Conservation (phyloP, 148 eudicot genomes). For the Nyssa sinensis region DNA sequence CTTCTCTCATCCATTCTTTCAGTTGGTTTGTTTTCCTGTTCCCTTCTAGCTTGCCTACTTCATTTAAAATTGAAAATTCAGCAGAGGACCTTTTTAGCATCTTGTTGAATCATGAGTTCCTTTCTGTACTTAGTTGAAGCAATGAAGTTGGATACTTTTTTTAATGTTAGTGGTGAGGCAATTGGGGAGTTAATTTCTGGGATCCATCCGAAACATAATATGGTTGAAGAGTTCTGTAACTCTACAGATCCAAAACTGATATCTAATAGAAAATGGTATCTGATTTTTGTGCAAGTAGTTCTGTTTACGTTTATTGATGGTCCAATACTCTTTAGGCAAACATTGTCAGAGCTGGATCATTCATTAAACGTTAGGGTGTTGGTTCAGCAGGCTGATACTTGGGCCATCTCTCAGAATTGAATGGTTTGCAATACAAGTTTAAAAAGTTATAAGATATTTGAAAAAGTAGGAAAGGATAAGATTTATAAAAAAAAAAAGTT, state of each 20-base stretch:
- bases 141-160: slow-evolving; percentile 1
- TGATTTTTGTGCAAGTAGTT: not conserved
- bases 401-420: no score
- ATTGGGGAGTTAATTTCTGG: not conserved
- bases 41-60: slow-evolving; percentile 14
- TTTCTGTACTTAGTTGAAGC: not conserved
- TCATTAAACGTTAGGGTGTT: not conserved
- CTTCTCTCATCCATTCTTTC: slow-evolving; percentile 96
- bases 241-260: not conserved
- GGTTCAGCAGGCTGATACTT: not conserved
- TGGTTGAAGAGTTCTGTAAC: not conserved
- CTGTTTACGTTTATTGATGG: not conserved
- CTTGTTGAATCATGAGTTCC: not conserved
- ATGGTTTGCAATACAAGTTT: no score
- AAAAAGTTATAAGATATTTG: no score
- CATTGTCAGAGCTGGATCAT: not conserved
- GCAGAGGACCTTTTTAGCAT: not conserved
- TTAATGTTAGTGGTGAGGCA: not conserved
- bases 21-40: slow-evolving; percentile 66
- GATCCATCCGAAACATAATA: not conserved
- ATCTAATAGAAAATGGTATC: not conserved
- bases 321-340: not conserved
- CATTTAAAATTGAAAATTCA: not conserved
- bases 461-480: no score
- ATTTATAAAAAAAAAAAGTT: no score